phyloP scores from a whole-genome alignment of 306 rosid genomes.

The Ceratonia siliqua region DNA sequence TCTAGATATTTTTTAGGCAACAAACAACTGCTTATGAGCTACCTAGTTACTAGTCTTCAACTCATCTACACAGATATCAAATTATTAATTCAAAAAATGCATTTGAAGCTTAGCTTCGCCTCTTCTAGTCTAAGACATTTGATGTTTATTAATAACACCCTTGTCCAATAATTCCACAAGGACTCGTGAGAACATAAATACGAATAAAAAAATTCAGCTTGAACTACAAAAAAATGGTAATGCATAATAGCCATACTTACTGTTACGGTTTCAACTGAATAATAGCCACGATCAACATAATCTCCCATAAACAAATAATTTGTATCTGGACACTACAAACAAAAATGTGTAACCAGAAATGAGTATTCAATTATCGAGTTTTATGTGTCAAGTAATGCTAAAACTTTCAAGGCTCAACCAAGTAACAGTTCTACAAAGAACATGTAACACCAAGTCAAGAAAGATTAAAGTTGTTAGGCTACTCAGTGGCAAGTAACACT shows the following conservation, averaged over 20 bases:
- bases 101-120: neutral
- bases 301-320: conserved; percentile 98
- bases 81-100: conserved; percentile 1
- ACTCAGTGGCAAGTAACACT: neutral
- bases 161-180: conserved; percentile 12
- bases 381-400: conserved; percentile 10
- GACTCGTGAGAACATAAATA: neutral
- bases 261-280: conserved; percentile 93
- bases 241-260: conserved; percentile 50
- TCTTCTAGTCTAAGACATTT: neutral
- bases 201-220: neutral
- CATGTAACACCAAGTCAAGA: neutral
- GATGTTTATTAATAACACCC: conserved; percentile 4
- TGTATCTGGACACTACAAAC: conserved; percentile 94
- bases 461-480: neutral
- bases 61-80: conserved; percentile 14
- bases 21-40: neutral
- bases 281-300: conserved; percentile 97
- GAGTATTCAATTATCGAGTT: conserved; percentile 12
- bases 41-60: neutral
- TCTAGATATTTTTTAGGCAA: neutral
- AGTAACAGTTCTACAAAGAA: neutral
- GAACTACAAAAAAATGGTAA: neutral
- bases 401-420: neutral
- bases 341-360: conserved; percentile 38